Base-by-base conservation (phyloP, 306 rosid species). In the Sicyos edulis region DNA sequence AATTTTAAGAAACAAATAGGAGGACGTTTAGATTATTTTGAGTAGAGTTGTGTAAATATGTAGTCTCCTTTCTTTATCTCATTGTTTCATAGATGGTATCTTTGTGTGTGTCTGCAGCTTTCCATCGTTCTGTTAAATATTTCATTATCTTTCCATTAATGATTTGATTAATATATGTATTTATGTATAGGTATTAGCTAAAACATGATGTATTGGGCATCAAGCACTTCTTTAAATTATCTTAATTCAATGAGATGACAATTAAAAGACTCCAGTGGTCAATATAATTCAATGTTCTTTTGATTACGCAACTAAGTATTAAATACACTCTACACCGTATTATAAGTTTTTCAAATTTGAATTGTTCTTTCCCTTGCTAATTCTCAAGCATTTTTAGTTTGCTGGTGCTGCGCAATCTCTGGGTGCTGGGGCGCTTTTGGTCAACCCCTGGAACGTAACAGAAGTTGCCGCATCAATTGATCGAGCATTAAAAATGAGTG, bases 321-420 rank as follows among this genome's bases (percentile, higher is more conserved):
- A 32, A 17, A 21, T 66, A 66, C 54, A 17, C 26, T 45, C 15
- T 20, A 40, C 52, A 5, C 51, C 7, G 13, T 54, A 21, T 67
- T 47, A 47, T 19, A 21, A 67, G 5, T 19, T 12, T n/a, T 50
- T 77, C 49, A 42, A 20, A 52, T 40, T 40, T 37, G 40, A 40
- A 52, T 10, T 62, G 22, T 11, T 21, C 56, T 49, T 13, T 22
- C 20, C 26, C n/a, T 51, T 5, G 76, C 75, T 76, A 67, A 63
- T 74, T 58, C 44, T 56, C 54, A 50, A 79, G 60, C 58, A 53
- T 67, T 77, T 74, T 86, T 76, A 93, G 97, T 92, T 92, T 88
- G 98, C 98, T 61, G 98, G 98, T 49, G 98, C 98, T 16, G 98
- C 98, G 7, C 98, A 92, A 78, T 92, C 98, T 76, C 88, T 92